phyloP scores from a whole-genome alignment of 163 green algal species.

The Coccomyxa subellipsoidea region DNA sequence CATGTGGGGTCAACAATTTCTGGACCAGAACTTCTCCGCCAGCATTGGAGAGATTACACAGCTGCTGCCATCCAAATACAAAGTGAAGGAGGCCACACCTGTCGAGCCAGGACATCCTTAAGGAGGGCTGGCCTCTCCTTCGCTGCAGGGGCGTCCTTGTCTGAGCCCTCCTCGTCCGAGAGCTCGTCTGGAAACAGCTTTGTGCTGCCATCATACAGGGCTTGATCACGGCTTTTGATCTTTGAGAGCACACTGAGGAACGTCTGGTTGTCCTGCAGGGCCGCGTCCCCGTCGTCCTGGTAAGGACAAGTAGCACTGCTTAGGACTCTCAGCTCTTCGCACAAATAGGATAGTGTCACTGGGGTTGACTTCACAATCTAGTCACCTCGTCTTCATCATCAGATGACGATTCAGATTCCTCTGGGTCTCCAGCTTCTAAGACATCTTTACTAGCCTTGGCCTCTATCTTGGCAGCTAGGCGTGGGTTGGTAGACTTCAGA shows the following conservation, averaged over 20 bases:
- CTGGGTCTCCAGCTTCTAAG: not conserved
- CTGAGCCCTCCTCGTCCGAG: conserved; percentile 16
- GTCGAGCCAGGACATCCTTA: conserved; percentile 71
- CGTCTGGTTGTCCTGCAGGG: conserved; percentile 33
- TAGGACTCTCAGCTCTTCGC: not conserved
- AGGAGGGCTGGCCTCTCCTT: conserved; percentile 63
- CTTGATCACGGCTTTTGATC: conserved; percentile 52
- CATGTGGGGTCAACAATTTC: too few relatives aligned
- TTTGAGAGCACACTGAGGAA: conserved; percentile 63
- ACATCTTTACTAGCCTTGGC: conserved; percentile 9
- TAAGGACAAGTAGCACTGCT: not conserved
- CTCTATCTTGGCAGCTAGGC: conserved; percentile 51
- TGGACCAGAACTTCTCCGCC: too few relatives aligned
- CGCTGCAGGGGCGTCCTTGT: conserved; percentile 16
- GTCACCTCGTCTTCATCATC: not conserved
- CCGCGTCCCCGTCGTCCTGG: conserved; percentile 26
- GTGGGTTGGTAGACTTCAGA: conserved; percentile 79
- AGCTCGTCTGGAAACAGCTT: conserved; percentile 53
- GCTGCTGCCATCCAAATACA: too few relatives aligned
- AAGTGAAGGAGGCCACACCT: conserved; percentile 38
- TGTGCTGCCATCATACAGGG: conserved; percentile 59
- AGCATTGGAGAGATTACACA: too few relatives aligned
- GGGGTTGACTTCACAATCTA: not conserved
- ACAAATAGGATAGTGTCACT: not conserved
- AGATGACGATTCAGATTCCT: not conserved